Evolutionary conservation across 768 basidiomycete species (phyloP).

Genomic region (Hygrophorus pudorinus): DNA sequence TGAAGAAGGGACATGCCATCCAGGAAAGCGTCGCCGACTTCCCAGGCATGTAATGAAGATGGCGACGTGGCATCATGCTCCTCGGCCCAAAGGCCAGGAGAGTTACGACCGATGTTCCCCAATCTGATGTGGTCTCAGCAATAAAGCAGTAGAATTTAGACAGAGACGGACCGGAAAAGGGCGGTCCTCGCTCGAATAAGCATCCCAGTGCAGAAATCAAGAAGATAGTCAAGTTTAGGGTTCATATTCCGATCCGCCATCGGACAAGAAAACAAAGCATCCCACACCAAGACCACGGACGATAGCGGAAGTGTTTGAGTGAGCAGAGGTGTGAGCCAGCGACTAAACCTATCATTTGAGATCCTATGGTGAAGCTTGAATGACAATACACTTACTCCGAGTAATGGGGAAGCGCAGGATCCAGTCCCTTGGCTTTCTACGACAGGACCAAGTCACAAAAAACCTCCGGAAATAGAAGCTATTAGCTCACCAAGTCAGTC

Average conservation of each 20-base stretch:
- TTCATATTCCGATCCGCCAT: conserved; percentile 43
- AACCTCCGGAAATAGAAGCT: conserved; percentile 1
- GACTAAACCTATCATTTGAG: conserved; percentile 29
- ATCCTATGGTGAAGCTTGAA: neutral
- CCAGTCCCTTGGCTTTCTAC: conserved; percentile 55
- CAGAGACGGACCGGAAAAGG: conserved; percentile 39
- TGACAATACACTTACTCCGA: conserved; percentile 48
- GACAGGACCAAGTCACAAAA: conserved; percentile 1
- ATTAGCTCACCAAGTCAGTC: conserved; percentile 40
- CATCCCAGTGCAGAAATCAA: conserved; percentile 65
- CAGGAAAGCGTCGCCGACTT: conserved; percentile 54
- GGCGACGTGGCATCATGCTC: conserved; percentile 26
- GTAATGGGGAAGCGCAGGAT: conserved; percentile 67
- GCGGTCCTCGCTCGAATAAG: conserved; percentile 45
- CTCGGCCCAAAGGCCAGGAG: conserved; percentile 45
- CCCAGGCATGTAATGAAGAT: conserved; percentile 37
- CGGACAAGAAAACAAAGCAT: conserved; percentile 54
- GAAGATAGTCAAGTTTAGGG: conserved; percentile 57
- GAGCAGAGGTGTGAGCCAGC: conserved; percentile 65
- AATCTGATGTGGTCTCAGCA: conserved; percentile 28
- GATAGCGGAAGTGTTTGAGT: conserved; percentile 63
- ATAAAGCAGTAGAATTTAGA: neutral
- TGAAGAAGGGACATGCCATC: conserved; percentile 59
- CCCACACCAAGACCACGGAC: conserved; percentile 57
- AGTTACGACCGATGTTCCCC: conserved; percentile 33